These are phyloP conservation scores for Stachybotrys echinatus DNA, from an alignment of 2,329 filamentous ascomycete genomes.

Conservation along the genomic window DNA sequence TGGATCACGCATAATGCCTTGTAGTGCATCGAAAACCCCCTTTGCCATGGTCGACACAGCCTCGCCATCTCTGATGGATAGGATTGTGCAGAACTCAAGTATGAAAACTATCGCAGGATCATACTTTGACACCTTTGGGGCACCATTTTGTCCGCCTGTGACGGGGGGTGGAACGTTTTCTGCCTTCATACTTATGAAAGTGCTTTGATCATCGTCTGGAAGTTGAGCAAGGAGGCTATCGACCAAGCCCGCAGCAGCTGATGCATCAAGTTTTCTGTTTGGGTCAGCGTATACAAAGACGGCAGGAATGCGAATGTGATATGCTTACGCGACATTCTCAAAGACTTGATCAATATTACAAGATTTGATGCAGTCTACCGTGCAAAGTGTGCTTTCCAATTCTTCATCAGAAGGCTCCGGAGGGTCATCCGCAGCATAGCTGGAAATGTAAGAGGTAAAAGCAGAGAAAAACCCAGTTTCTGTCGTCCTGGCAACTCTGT, in stretches of 20 bases:
- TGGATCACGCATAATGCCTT: slow-evolving; percentile 75
- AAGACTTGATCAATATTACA: slow-evolving; percentile 82
- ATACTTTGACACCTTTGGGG: slow-evolving; percentile 54
- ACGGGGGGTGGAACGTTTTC: slow-evolving; percentile 64
- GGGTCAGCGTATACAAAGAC: neutral
- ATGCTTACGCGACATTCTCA: slow-evolving; percentile 69
- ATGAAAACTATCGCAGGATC: slow-evolving; percentile 85
- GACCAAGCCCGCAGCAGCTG: slow-evolving; percentile 36
- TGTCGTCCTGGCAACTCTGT: slow-evolving; percentile 69
- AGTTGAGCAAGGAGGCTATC: slow-evolving; percentile 73
- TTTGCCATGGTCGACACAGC: slow-evolving; percentile 72
- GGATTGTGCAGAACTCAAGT: slow-evolving; percentile 81
- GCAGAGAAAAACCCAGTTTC: slow-evolving; percentile 90
- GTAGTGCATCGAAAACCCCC: slow-evolving; percentile 72
- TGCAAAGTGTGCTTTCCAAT: slow-evolving; percentile 89
- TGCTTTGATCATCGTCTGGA: slow-evolving; percentile 73
- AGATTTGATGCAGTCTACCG: slow-evolving; percentile 88
- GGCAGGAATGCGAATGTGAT: neutral
- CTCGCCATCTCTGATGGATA: slow-evolving; percentile 70
- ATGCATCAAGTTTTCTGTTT: slow-evolving; percentile 31
- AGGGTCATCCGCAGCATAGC: slow-evolving; percentile 95
- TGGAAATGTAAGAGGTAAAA: slow-evolving; percentile 95
- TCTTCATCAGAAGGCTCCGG: slow-evolving; percentile 97
- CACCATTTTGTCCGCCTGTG: slow-evolving; percentile 40
- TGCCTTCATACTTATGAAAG: slow-evolving; percentile 85